Conservation (phyloP, 225 moss, liverwort and hornwort species). For the Physcomitrellopsis africana region DNA sequence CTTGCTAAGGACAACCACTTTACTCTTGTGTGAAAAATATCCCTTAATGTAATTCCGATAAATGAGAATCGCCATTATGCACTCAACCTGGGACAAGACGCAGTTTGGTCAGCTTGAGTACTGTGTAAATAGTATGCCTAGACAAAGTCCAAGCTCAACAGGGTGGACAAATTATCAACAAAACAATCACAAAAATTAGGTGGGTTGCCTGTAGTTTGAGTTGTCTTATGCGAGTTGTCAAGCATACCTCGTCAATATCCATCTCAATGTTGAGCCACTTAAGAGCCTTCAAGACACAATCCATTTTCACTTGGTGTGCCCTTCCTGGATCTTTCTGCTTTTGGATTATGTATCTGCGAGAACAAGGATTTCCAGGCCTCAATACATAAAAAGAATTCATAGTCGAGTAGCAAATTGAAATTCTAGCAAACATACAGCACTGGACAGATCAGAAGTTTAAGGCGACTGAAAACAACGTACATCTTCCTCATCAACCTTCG, state of each 20-base stretch:
- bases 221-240: neutral
- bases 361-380: constrained; percentile 9
- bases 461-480: constrained; percentile 41
- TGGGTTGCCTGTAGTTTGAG: neutral
- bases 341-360: constrained; percentile 77
- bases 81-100: constrained; percentile 64
- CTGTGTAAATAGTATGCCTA: neutral
- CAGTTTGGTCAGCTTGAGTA: constrained; percentile 14
- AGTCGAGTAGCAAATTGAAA: neutral
- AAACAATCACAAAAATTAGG: neutral
- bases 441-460: neutral
- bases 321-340: constrained; percentile 87
- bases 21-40: constrained; percentile 87
- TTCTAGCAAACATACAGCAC: neutral
- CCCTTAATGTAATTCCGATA: constrained; percentile 77
- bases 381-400: neutral
- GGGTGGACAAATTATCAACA: neutral
- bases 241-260: constrained; percentile 75
- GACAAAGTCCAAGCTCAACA: neutral
- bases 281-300: constrained; percentile 82
- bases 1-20: constrained; percentile 85
- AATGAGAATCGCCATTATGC: constrained; percentile 80
- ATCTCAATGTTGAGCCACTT: constrained; percentile 86
- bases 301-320: constrained; percentile 97
- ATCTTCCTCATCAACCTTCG: constrained; percentile 96